Evolutionary conservation across 768 basidiomycete species (phyloP), one percentile per base, ranked within the genome.

Genomic region (Pleurotus cornucopiae): DNA sequence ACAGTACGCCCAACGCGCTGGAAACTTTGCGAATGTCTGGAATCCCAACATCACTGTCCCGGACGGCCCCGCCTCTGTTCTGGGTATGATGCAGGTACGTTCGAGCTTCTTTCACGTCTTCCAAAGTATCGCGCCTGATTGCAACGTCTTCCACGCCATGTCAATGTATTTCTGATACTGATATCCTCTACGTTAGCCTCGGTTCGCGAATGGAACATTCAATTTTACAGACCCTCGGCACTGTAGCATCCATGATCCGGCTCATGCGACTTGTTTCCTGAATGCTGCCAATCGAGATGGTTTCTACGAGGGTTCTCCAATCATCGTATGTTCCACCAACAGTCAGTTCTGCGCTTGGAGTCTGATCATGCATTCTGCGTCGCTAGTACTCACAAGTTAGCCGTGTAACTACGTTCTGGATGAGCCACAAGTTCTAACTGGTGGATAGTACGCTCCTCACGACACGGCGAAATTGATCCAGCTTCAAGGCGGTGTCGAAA

Each of bases 221-320:
- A 82, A 80, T 62, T 83, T 76, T 57, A 86, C 85, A 1, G 85
- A 86, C 64, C 85, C 85, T 3, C 70, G 85, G 38, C 84, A 85
- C 63, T 86, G 85, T 63, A 85, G 83, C 61, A 73, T 82, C 41
- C 78, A 86, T 57, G 84, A 85, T 60, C 85, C 84, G 0, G 66
- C 67, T 2, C 69, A 74, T 20, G 74, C 84, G 1, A 83, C 82
- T 0, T 86, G 85, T 60, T 85, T 82, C 69, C 65, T 86, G 57
- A 77, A 84, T 58, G 76, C 80, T 9, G 73, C 68, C 13, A 78
- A 79, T 30, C 65, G 73, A 9, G 84, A 86, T 64, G 84, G 85
- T 0, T 86, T 85, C 64, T 86, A 86, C 62, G 85, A 86, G 71
- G 74, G 77, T 34, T 82, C 82, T 4, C 84, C 84, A 0, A 76